Conservation (phyloP, 139 green algal species). For the Coelastrella sp. region DNA sequence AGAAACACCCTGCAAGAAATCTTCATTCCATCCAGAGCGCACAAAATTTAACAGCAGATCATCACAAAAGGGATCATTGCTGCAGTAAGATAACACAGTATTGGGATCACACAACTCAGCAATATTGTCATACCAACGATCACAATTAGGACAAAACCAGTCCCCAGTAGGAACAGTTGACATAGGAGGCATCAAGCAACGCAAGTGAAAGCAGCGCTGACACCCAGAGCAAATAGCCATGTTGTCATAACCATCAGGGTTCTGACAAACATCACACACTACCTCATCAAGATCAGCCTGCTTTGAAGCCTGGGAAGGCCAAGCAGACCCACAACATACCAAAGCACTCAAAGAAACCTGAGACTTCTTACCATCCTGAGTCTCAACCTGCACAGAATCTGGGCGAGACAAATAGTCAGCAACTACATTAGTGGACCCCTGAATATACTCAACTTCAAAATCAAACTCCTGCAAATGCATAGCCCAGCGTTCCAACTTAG, state of each 20-base stretch:
- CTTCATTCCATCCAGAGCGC: not conserved
- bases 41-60: slow-evolving; percentile 17
- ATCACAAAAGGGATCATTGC: not conserved
- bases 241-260: slow-evolving; percentile 43
- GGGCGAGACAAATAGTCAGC: slow-evolving; percentile 39
- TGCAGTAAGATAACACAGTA: not conserved
- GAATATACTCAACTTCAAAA: slow-evolving; percentile 45
- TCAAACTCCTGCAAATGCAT: slow-evolving; percentile 50
- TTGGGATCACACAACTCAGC: slow-evolving; percentile 27
- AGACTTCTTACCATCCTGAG: not conserved
- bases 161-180: slow-evolving; percentile 40
- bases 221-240: slow-evolving; percentile 38
- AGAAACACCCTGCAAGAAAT: not conserved
- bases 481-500: slow-evolving; percentile 48
- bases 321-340: not conserved
- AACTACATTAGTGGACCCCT: slow-evolving; percentile 39
- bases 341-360: not conserved
- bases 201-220: slow-evolving; percentile 29
- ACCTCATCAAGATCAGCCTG: slow-evolving; percentile 22
- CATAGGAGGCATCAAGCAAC: slow-evolving; percentile 31
- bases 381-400: not conserved
- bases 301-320: not conserved
- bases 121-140: slow-evolving; percentile 38
- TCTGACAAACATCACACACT: not conserved
- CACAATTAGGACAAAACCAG: slow-evolving; percentile 42